A percentile compares a stretch with the other conserved stretches of the same genome.
These are phyloP conservation scores for Avena atlantica DNA, from an alignment of 176 grass and related monocot genomes.

Conservation along the genomic window DNA sequence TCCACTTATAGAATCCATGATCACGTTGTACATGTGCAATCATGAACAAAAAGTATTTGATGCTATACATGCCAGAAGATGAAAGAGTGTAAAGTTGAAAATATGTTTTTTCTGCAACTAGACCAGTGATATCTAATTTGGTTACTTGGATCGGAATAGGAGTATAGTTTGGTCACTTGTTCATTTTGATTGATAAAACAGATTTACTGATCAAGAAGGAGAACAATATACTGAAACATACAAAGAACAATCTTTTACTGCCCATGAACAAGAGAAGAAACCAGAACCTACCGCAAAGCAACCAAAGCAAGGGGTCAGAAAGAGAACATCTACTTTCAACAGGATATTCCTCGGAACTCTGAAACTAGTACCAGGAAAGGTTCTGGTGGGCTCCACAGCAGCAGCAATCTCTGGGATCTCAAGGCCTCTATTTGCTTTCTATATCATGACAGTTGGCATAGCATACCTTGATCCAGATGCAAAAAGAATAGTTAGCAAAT, in stretches of 20 bases:
- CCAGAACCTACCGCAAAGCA: slow-evolving; percentile 12
- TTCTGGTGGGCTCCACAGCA: slow-evolving; percentile 60
- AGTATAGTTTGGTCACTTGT: slow-evolving; percentile 25
- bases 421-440: slow-evolving; percentile 65
- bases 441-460: slow-evolving; percentile 67
- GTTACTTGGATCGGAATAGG: not conserved
- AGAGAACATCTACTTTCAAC: slow-evolving; percentile 48
- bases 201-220: slow-evolving; percentile 39
- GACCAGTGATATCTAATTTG: not conserved
- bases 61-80: slow-evolving; percentile 28
- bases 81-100: slow-evolving; percentile 22
- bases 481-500: slow-evolving; percentile 50
- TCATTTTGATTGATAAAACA: slow-evolving; percentile 38
- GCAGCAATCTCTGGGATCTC: slow-evolving; percentile 73
- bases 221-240: slow-evolving; percentile 24
- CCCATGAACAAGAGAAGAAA: slow-evolving; percentile 47
- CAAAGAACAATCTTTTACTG: slow-evolving; percentile 13
- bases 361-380: slow-evolving; percentile 49
- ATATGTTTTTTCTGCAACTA: not conserved
- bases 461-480: slow-evolving; percentile 57
- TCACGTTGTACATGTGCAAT: slow-evolving; percentile 6
- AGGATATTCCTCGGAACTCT: slow-evolving; percentile 59
- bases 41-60: slow-evolving; percentile 29
- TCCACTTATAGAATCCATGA: slow-evolving; percentile 15
- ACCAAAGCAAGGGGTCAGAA: slow-evolving; percentile 39